Conservation (phyloP, 805 yeast species). For the Nakazawaea holstii region DNA sequence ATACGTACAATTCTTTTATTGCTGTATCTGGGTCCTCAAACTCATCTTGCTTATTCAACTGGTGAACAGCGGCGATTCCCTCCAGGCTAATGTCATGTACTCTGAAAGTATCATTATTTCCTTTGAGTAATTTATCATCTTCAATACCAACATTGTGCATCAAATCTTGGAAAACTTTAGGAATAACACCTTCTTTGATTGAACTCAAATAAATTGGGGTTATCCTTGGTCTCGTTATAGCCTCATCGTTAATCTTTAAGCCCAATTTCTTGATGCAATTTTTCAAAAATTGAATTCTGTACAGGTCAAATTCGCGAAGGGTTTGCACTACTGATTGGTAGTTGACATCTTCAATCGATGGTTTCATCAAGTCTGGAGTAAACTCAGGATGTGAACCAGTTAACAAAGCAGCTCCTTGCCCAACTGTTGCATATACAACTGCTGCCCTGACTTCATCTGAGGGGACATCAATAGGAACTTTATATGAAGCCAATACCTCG, state of each 20-base stretch:
- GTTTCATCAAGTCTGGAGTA: conserved; percentile 44
- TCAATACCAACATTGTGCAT: conserved; percentile 29
- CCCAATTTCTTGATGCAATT: conserved; percentile 56
- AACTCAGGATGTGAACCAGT: conserved; percentile 92
- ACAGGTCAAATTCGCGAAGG: conserved; percentile 37
- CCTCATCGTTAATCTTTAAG: conserved; percentile 56
- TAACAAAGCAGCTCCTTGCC: conserved; percentile 70
- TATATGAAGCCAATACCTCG: conserved; percentile 69
- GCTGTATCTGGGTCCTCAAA: conserved; percentile 52
- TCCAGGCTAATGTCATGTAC: conserved; percentile 29
- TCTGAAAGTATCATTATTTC: conserved; percentile 52
- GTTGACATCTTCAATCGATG: conserved; percentile 22
- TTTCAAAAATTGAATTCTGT: conserved; percentile 52
- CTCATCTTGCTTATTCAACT: conserved; percentile 24
- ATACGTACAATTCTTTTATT: conserved; percentile 49
- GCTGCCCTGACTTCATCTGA: conserved; percentile 53
- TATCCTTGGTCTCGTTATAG: conserved; percentile 50
- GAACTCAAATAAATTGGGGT: conserved; percentile 63
- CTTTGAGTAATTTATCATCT: conserved; percentile 37
- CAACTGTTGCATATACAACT: conserved; percentile 59
- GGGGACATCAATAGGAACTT: conserved; percentile 48
- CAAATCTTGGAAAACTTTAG: conserved; percentile 26
- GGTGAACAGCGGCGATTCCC: conserved; percentile 12
- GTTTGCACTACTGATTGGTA: conserved; percentile 30
- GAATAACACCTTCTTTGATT: conserved; percentile 23